phyloP scores from a whole-genome alignment of 164 flowering plant species.

The Vitis rupestris region DNA sequence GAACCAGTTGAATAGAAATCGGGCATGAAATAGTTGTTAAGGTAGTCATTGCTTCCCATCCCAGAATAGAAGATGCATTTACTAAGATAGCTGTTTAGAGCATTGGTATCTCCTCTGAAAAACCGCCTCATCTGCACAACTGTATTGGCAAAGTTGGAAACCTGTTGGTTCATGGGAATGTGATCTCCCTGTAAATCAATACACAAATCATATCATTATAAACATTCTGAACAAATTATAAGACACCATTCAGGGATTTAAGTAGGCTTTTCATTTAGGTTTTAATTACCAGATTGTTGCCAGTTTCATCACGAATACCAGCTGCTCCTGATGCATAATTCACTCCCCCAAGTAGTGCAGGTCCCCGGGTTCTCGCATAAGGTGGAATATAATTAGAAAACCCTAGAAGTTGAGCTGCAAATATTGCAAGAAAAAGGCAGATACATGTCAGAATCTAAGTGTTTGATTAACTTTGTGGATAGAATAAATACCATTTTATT shows the following conservation, averaged over 20 bases:
- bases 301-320: slow-evolving; percentile 84
- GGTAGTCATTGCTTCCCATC: slow-evolving; percentile 88
- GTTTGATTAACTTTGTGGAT: background rate
- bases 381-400: slow-evolving; percentile 66
- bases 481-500: too few species aligned
- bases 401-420: slow-evolving; percentile 79
- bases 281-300: slow-evolving; percentile 62
- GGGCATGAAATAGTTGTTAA: slow-evolving; percentile 87
- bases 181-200: slow-evolving; percentile 61
- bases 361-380: slow-evolving; percentile 43
- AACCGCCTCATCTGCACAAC: slow-evolving; percentile 47
- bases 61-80: slow-evolving; percentile 72
- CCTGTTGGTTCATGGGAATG: slow-evolving; percentile 64
- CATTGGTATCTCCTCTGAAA: slow-evolving; percentile 46
- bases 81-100: slow-evolving; percentile 43
- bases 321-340: slow-evolving; percentile 89
- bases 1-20: slow-evolving; percentile 48
- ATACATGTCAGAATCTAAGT: background rate
- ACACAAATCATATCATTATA: background rate
- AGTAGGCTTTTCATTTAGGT: too few species aligned
- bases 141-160: slow-evolving; percentile 45
- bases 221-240: background rate
- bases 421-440: background rate
- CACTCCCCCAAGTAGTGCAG: slow-evolving; percentile 49
- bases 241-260: background rate